Base-by-base conservation (phyloP, 495 filamentous ascomycete genomes). In the Sordaria brevicollis region DNA sequence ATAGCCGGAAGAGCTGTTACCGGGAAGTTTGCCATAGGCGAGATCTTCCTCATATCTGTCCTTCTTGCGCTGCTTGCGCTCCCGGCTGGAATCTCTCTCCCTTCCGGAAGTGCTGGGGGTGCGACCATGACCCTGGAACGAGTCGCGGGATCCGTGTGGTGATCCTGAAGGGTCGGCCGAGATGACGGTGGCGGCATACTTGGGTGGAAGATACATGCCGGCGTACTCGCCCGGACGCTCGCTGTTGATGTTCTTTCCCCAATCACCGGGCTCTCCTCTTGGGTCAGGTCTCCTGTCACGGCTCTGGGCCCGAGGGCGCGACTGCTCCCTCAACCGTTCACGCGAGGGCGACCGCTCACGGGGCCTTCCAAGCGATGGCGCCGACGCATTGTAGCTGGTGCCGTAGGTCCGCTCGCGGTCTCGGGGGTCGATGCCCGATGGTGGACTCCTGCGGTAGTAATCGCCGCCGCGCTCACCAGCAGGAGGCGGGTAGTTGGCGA, bases 21-120 rank as follows among this genome's bases (percentile, higher is more conserved):
- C 73, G 21, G 76, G 75, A 21, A 74, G 67, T 29, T 75, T 81
- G 34, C 83, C 83, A 73, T 85, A 85, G 10, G 83, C 83, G 1
- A 85, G 74, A 68, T 83, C 80, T 0, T 81, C 80, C 65, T 85
- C 82, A 38, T 78, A 67, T 70, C 79, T 79, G 29, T 81, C 78
- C 73, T 78, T 79, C 69, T 77, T 79, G n/a, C 71, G 73, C 33
- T 71, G 68, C 35, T 66, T 66, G 38, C 67, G 35, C 68, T 76
- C 74, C 43, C 71, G 75, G 35, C 81, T 79, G 19, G 75, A 69
- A 8, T 78, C 80, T n/a, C 77, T 70, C 21, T 79, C 77, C 4
- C 71, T 70, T 3, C 78, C 31, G 1, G 67, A 38, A 37, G 25
- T 57, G 25, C n/a, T 49, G 67, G n/a, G 67, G 36, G 77, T 75